These are phyloP conservation scores for Cutaneotrichosporon dermatis DNA, from an alignment of 1,284 basidiomycete genomes.

Conservation along the genomic window DNA sequence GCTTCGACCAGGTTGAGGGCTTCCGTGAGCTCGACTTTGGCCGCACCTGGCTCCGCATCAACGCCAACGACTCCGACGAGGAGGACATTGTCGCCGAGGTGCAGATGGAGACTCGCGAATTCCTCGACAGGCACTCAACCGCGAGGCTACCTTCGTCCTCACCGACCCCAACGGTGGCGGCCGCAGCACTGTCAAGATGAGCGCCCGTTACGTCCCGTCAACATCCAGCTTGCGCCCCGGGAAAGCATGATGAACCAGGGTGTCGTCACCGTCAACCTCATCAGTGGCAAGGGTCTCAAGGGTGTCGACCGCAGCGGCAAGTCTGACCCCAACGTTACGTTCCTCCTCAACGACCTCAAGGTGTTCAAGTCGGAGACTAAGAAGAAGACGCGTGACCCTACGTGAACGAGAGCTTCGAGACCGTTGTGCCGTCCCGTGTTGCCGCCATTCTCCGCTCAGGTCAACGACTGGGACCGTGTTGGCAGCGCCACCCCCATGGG, in stretches of 20 bases:
- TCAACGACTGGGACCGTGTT: constrained; percentile 91
- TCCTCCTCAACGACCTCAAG: constrained; percentile 73
- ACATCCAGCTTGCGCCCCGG: constrained; percentile 75
- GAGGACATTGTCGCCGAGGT: constrained; percentile 79
- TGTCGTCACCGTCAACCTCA: constrained; percentile 70
- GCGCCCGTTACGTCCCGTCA: constrained; percentile 81
- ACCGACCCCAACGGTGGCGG: constrained; percentile 36
- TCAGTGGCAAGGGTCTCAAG: constrained; percentile 71
- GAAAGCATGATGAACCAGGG: constrained; percentile 97
- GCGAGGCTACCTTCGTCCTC: constrained; percentile 40
- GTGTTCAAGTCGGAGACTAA: constrained; percentile 83
- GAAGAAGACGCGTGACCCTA: constrained; percentile 82
- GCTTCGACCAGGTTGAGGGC: constrained; percentile 88
- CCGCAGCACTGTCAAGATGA: constrained; percentile 62
- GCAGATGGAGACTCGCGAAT: constrained; percentile 73
- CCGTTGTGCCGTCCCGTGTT: constrained; percentile 73
- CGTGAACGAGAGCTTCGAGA: constrained; percentile 75
- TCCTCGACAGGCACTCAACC: constrained; percentile 65
- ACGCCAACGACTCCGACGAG: constrained; percentile 68
- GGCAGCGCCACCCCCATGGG: constrained; percentile 81
- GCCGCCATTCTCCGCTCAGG: constrained; percentile 71
- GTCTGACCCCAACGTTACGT: constrained; percentile 71
- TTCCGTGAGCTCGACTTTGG: constrained; percentile 95
- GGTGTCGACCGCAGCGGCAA: constrained; percentile 82
- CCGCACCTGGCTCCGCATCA: constrained; percentile 77